Base-by-base conservation (phyloP, 345 rosid species). In the Gossypium bickii region DNA sequence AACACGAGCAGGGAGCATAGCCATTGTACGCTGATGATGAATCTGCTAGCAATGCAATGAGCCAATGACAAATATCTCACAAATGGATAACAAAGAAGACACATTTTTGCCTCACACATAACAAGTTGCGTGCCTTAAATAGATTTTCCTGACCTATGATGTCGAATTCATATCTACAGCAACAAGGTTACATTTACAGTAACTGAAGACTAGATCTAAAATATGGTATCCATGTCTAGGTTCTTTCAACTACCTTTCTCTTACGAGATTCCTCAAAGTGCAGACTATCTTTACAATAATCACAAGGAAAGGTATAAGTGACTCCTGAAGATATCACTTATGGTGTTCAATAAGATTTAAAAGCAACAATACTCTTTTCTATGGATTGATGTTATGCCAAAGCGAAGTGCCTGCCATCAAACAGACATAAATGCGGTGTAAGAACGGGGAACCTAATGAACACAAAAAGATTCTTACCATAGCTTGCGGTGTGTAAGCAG, bases 1-100 rank as follows among this genome's bases (percentile, higher is more conserved):
- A 77, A 91, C 89, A 24, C 97, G 87, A 57, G 87, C 80, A 70
- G 88, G 80, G 60, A 81, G 47, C 79, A 83, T 78, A 59, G 88
- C 83, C 79, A 83, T 78, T 84, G 85, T 79, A 59, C 80, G 88
- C 4, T 93, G 86, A 72, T 83, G 84, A 81, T 80, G 89, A 77
- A 85, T 67, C 94, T 85, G 87, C 77, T 38, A 71, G 63, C 58
- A 82, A 58, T 78, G 68, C 74, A 81, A 65, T 10, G 1, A 5
- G 41, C 41, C 41, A 34, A 34, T 34, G 73, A 61, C 10, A 80
- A 44, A 66, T 67, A 80, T 34, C 74, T 74, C 76, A 79, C 70
- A 55, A 78, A 71, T 43, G 56, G 65, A 55, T 24, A 69, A 61
- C 76, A 78, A 65, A 74, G 63, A 66, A 45, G 27, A 77, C 73